These are phyloP conservation scores for Iberis amara DNA, from an alignment of 441 rosid genomes.

Conservation along the genomic window DNA sequence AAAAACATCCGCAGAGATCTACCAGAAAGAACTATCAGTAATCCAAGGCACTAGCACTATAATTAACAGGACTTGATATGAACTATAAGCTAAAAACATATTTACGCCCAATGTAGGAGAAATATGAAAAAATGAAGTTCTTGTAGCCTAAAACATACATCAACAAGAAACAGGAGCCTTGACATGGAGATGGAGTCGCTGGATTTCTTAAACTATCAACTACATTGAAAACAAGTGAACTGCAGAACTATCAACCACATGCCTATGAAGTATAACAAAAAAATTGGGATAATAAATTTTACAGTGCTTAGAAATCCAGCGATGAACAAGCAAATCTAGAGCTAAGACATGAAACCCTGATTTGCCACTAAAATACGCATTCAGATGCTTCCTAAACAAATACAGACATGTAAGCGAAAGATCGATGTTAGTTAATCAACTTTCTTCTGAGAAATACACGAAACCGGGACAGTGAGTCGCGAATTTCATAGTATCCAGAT, in stretches of 20 bases:
- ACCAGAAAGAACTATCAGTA: neutral
- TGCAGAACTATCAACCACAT: neutral
- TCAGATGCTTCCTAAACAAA: constrained; percentile 17
- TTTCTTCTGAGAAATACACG: neutral
- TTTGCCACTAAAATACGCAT: neutral
- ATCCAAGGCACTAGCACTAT: neutral
- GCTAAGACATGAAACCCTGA: too few species aligned
- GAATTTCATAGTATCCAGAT: constrained; percentile 18
- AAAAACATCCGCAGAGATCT: neutral
- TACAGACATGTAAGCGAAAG: constrained; percentile 9
- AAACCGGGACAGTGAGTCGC: neutral
- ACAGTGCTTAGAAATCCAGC: too few species aligned
- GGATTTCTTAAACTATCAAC: neutral
- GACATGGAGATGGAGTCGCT: too few species aligned
- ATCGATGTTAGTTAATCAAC: neutral
- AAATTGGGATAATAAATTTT: too few species aligned
- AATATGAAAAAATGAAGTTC: neutral
- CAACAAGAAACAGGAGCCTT: neutral
- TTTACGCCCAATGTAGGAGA: neutral
- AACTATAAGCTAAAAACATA: constrained; percentile 1
- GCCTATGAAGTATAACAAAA: too few species aligned
- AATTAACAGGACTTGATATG: neutral
- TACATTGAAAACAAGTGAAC: neutral
- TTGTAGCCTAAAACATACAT: neutral
- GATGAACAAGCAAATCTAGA: too few species aligned